Percentiles rank a stretch among this genome's conserved stretches.
Conservation (phyloP, 805 yeast species). For the Zygosaccharomyces bisporus region DNA sequence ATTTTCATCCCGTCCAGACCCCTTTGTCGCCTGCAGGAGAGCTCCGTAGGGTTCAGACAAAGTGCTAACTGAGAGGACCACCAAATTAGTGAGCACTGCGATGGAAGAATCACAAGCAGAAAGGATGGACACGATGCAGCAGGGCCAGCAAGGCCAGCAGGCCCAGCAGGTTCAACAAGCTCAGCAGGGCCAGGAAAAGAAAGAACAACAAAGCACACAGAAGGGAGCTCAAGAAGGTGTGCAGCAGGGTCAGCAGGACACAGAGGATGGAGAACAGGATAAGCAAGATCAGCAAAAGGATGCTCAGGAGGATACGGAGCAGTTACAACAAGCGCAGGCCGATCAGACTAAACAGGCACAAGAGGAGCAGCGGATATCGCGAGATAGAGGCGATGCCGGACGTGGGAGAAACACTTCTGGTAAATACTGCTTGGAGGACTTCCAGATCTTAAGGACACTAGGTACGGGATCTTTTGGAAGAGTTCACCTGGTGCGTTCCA, state of each 20-base stretch:
- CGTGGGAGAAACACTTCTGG: conserved; percentile 43
- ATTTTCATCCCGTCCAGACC: background rate
- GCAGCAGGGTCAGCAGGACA: conserved; percentile 8
- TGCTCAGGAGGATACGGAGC: conserved; percentile 4
- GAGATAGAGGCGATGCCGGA: conserved; percentile 10
- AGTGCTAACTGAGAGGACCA: background rate
- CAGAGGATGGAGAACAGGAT: conserved; percentile 9
- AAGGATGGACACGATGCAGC: background rate
- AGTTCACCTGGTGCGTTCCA: conserved; percentile 82
- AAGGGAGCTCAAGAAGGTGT: background rate
- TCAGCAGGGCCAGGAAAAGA: conserved; percentile 2
- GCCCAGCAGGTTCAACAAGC: background rate
- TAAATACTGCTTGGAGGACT: conserved; percentile 75
- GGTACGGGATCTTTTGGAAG: conserved; percentile 97
- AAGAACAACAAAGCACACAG: background rate
- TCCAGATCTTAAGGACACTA: conserved; percentile 77
- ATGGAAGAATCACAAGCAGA: background rate
- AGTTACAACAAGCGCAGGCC: conserved; percentile 1
- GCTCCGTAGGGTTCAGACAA: background rate
- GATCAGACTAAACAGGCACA: background rate
- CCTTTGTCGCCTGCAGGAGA: conserved; percentile 1
- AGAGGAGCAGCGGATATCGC: conserved; percentile 7
- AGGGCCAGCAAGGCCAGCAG: background rate
- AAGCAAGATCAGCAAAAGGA: conserved; percentile 10
- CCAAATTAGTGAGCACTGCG: background rate